Evolutionary conservation across 768 basidiomycete genomes (phyloP), one percentile per base, ranked within the genome.

Genomic region (Grammothele lineata): DNA sequence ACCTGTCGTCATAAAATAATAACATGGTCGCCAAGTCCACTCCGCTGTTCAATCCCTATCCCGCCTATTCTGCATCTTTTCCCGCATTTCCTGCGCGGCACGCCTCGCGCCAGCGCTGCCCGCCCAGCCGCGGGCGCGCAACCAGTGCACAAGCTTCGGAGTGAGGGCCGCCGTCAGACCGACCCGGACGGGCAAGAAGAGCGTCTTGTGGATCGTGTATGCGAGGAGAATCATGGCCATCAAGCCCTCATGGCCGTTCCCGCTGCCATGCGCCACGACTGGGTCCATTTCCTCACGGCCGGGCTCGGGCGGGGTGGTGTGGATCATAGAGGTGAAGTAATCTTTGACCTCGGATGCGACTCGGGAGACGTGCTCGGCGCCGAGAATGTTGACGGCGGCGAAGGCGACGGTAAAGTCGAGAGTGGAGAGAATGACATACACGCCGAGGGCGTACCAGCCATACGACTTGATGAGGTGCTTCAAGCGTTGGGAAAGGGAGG

Each of bases 151-250:
- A n/a, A 97, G 64, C 54, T 75, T 76, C 0, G 93, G 93, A 0
- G 93, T 95, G 42, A 89, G 68, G 1, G 82, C 83, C 1, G 89
- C 92, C 0, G 95, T 97, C 52, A 94, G 66, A 0, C 92, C 96
- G 0, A 96, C 79, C 33, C 96, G 74, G 19, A 99, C 66, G 8
- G 96, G 96, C 18, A 98, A 63, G 61, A 97, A 88, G 1, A 92
- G 60, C 0, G 91, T 95, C 71, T 99, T 99, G 78, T 99, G 96
- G 43, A 99, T 80, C 17, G 88, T 86, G 66, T 94, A 99, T 3
- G 96, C 95, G 57, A 98, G 71, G 0, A 91, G 80, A 22, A 96
- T 67, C 82, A 96, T 94, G 22, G 95, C 92, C 66, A 91, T 94
- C 15, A 96, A 70, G 14, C 89, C 83, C 62, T 89, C 87, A 7